phyloP scores from a whole-genome alignment of 176 grass and related monocot genomes.

The Oryza meridionalis region DNA sequence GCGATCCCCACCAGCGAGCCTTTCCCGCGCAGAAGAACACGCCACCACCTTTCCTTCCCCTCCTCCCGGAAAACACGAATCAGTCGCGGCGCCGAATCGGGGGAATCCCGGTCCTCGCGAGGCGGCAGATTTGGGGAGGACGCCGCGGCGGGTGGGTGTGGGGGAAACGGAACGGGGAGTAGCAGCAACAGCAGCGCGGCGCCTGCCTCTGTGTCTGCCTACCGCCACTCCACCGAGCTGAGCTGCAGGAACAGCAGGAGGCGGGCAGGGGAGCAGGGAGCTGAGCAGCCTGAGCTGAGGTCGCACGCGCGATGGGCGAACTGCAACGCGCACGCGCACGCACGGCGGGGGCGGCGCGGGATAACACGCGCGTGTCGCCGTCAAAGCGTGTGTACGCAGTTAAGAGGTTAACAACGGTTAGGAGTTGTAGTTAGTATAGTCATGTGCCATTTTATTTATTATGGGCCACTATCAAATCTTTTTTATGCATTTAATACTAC shows the following conservation, averaged over 20 bases:
- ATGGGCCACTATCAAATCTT: background rate
- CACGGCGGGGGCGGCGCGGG: background rate
- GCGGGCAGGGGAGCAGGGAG: background rate
- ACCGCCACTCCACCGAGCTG: constrained; percentile 32
- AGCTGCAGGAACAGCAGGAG: background rate
- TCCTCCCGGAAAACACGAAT: background rate
- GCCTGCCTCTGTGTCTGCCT: background rate
- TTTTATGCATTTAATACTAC: background rate
- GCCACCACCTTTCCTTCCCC: too few relatives aligned
- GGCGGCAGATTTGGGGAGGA: constrained; percentile 23
- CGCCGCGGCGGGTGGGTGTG: constrained; percentile 19
- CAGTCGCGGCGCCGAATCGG: constrained; percentile 36
- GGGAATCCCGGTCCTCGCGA: background rate
- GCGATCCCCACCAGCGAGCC: too few relatives aligned
- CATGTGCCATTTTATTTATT: constrained; percentile 35
- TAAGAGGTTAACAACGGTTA: background rate
- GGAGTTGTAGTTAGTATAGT: background rate
- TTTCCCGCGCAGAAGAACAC: too few relatives aligned
- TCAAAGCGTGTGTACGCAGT: constrained; percentile 27
- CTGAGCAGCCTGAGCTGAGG: background rate
- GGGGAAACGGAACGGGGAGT: constrained; percentile 30
- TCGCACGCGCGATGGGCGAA: background rate
- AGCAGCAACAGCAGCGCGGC: constrained; percentile 19
- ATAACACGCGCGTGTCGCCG: constrained; percentile 31
- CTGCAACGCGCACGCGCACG: constrained; percentile 31